Percentiles rank a stretch among this genome's conserved stretches.
phyloP scores from a whole-genome alignment of 1,284 basidiomycete species.

The Trametes hirsuta region DNA sequence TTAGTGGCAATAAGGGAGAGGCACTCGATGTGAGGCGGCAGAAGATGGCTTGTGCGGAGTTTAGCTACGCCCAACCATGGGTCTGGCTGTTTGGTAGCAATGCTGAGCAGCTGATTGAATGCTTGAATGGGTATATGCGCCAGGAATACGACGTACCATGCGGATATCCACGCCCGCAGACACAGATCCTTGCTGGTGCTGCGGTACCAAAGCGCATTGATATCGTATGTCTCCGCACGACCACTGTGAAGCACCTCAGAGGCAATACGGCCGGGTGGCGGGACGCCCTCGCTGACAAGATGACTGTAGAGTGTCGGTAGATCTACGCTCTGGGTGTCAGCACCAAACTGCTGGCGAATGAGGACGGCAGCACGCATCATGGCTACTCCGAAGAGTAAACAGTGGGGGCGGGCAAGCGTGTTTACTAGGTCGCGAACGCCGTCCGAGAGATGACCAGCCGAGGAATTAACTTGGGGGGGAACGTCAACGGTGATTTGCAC shows the following conservation, averaged over 20 bases:
- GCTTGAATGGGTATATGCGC: too few species aligned
- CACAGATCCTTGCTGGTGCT: conserved; percentile 9
- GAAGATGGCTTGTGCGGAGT: conserved; percentile 1
- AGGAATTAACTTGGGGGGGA: too few species aligned
- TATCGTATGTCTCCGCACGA: not conserved
- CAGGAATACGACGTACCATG: conserved; percentile 4
- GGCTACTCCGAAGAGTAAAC: conserved; percentile 1
- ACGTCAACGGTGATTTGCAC: conserved; percentile 8
- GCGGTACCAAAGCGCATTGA: conserved; percentile 9
- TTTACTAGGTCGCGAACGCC: not conserved
- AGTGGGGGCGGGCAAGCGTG: not conserved
- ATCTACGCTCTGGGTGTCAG: conserved; percentile 4
- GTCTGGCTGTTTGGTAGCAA: not conserved
- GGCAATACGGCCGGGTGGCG: not conserved
- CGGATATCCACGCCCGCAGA: conserved; percentile 14
- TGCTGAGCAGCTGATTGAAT: not conserved
- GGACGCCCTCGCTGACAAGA: not conserved
- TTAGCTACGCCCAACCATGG: not conserved
- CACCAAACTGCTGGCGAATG: conserved; percentile 4
- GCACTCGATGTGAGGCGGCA: conserved; percentile 15
- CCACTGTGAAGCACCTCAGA: not conserved
- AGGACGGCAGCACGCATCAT: conserved; percentile 9
- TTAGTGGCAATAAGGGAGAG: conserved; percentile 26
- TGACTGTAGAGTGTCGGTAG: not conserved
- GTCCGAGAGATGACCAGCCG: too few species aligned